A percentile compares a stretch with the other conserved stretches of the same genome.
These are phyloP conservation scores for Pseudevernia furfuracea DNA, from an alignment of 495 filamentous ascomycete genomes.

Conservation along the genomic window DNA sequence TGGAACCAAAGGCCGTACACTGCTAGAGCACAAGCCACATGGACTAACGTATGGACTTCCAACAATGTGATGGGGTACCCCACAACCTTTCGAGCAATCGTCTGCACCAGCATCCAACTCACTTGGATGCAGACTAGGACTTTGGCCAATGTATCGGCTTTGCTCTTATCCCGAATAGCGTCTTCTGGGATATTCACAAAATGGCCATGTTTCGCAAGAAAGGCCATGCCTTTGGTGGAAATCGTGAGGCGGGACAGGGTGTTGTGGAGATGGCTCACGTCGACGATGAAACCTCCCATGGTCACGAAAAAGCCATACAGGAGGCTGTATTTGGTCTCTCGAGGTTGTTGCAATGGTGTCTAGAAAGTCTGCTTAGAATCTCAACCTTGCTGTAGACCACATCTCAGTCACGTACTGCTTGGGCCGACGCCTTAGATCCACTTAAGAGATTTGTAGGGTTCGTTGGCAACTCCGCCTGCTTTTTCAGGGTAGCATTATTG, in stretches of 20 bases:
- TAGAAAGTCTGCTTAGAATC: not conserved
- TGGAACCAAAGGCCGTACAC: slow-evolving; percentile 28
- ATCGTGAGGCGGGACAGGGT: slow-evolving; percentile 21
- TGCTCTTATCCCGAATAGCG: slow-evolving; percentile 28
- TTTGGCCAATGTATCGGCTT: slow-evolving; percentile 31
- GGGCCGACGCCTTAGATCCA: not conserved
- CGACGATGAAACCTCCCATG: slow-evolving; percentile 37
- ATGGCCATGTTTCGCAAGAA: slow-evolving; percentile 18
- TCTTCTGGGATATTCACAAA: slow-evolving; percentile 15
- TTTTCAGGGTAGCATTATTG: not conserved
- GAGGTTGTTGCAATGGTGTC: not conserved
- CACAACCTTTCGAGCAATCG: slow-evolving; percentile 16
- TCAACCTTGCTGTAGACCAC: not conserved
- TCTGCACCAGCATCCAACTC: slow-evolving; percentile 31
- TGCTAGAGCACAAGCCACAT: slow-evolving; percentile 31
- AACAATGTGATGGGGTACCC: slow-evolving; percentile 30
- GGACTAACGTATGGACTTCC: slow-evolving; percentile 33
- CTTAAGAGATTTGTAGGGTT: not conserved
- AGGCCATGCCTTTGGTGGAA: slow-evolving; percentile 20
- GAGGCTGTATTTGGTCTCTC: not conserved
- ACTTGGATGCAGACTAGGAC: slow-evolving; percentile 30
- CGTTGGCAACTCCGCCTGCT: not conserved
- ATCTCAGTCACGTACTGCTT: not conserved
- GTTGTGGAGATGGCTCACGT: slow-evolving; percentile 19
- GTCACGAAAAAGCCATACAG: slow-evolving; percentile 32